Percentiles rank a stretch among this genome's conserved stretches.
Conservation (phyloP, 306 rosid genomes). For the Rosa persica region DNA sequence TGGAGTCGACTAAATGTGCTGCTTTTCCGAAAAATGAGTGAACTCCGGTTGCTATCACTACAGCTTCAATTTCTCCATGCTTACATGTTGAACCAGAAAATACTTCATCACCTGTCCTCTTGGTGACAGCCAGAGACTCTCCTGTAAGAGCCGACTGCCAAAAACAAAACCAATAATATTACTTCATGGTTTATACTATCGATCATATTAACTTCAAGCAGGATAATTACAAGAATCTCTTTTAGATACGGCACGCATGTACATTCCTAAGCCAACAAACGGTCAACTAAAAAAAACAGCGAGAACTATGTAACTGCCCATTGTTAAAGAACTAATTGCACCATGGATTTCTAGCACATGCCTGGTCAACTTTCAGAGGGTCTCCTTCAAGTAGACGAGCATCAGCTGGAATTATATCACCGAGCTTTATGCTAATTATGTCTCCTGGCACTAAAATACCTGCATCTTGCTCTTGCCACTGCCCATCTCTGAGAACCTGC, state of each 20-base stretch:
- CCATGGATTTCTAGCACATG: slow-evolving; percentile 29
- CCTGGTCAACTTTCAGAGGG: slow-evolving; percentile 83
- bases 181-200: slow-evolving; percentile 4
- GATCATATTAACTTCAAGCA: slow-evolving; percentile 18
- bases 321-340: neutral
- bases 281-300: slow-evolving; percentile 11
- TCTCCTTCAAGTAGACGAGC: slow-evolving; percentile 93
- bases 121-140: slow-evolving; percentile 81
- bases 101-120: slow-evolving; percentile 72
- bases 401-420: slow-evolving; percentile 90
- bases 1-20: slow-evolving; percentile 76
- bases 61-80: slow-evolving; percentile 88
- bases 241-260: neutral
- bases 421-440: slow-evolving; percentile 78
- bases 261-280: no score
- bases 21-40: slow-evolving; percentile 84
- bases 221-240: neutral
- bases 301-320: neutral
- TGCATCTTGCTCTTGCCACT: slow-evolving; percentile 88
- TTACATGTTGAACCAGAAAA: slow-evolving; percentile 87
- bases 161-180: slow-evolving; percentile 28
- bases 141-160: slow-evolving; percentile 90
- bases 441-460: slow-evolving; percentile 82
- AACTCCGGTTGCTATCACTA: slow-evolving; percentile 85
- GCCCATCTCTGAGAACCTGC: slow-evolving; percentile 84